phyloP scores from a whole-genome alignment of 495 filamentous ascomycete species.

The Aspergillus mulundensis region DNA sequence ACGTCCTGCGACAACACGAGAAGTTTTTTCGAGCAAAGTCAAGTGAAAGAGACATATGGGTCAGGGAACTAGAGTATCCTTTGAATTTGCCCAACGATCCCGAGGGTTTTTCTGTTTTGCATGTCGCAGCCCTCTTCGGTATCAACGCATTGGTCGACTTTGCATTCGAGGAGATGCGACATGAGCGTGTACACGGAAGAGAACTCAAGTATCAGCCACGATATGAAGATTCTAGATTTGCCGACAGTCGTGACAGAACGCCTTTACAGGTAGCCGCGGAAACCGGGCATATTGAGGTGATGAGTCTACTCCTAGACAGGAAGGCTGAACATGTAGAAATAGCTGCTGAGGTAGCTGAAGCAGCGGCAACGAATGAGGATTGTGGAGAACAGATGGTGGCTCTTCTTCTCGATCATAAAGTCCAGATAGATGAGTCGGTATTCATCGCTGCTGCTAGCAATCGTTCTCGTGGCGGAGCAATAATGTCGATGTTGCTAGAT shows the following conservation, averaged over 20 bases:
- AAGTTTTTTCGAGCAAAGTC: too few species aligned
- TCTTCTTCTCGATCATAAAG: neutral
- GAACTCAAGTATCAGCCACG: neutral
- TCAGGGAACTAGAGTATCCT: too few species aligned
- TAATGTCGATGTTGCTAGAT: too few species aligned
- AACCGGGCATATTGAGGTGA: neutral
- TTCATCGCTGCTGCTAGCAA: neutral
- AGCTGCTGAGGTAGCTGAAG: neutral
- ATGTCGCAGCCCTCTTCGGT: too few species aligned
- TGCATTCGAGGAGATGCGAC: too few species aligned
- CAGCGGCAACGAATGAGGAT: neutral
- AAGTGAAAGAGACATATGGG: too few species aligned
- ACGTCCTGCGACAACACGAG: neutral
- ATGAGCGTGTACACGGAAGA: too few species aligned
- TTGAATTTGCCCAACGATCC: too few species aligned
- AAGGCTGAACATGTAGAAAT: neutral
- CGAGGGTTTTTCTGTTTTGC: too few species aligned
- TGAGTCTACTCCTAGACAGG: neutral
- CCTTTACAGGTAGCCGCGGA: neutral
- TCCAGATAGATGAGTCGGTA: neutral
- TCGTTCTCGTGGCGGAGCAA: too few species aligned
- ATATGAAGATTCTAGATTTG: neutral
- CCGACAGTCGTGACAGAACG: neutral
- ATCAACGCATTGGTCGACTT: too few species aligned
- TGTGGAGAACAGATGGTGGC: neutral